Percentiles rank a stretch among this genome's conserved stretches.
phyloP scores from a whole-genome alignment of 495 filamentous ascomycete genomes.

The Friedmanniomyces simplex region DNA sequence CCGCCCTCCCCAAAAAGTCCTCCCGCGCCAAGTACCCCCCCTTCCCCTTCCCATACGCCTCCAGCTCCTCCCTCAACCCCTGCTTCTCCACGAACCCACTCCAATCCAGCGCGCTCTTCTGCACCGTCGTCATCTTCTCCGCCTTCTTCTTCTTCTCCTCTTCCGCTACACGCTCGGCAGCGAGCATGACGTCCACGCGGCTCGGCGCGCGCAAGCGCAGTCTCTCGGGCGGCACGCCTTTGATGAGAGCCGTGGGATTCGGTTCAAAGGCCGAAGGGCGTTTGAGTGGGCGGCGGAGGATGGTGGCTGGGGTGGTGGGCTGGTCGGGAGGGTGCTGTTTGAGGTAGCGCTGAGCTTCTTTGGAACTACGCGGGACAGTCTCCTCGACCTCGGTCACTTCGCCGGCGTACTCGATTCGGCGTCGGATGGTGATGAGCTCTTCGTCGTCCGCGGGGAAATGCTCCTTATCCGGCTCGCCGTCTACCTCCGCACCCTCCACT shows the following conservation, averaged over 20 bases:
- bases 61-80: constrained; percentile 84
- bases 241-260: constrained; percentile 36
- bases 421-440: constrained; percentile 69
- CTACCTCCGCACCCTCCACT: background rate
- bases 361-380: constrained; percentile 62
- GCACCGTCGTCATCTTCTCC: constrained; percentile 87
- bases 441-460: constrained; percentile 12
- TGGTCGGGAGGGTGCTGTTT: constrained; percentile 23
- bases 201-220: constrained; percentile 33
- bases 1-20: constrained; percentile 80
- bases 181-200: constrained; percentile 25
- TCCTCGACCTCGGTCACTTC: constrained; percentile 65
- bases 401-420: constrained; percentile 86
- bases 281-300: constrained; percentile 54
- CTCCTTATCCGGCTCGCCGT: constrained; percentile 10
- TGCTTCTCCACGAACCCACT: constrained; percentile 84
- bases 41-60: constrained; percentile 71
- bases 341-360: constrained; percentile 71
- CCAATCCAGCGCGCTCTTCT: constrained; percentile 94
- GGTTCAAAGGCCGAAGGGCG: constrained; percentile 79
- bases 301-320: constrained; percentile 21
- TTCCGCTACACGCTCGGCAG: constrained; percentile 31
- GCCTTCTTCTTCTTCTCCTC: constrained; percentile 43
- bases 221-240: constrained; percentile 25
- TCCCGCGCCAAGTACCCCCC: constrained; percentile 71